A percentile compares a stretch with the other conserved stretches of the same genome.
These are phyloP conservation scores for Forsythia suspensa DNA, from an alignment of 257 asterid genomes.

Conservation along the genomic window DNA sequence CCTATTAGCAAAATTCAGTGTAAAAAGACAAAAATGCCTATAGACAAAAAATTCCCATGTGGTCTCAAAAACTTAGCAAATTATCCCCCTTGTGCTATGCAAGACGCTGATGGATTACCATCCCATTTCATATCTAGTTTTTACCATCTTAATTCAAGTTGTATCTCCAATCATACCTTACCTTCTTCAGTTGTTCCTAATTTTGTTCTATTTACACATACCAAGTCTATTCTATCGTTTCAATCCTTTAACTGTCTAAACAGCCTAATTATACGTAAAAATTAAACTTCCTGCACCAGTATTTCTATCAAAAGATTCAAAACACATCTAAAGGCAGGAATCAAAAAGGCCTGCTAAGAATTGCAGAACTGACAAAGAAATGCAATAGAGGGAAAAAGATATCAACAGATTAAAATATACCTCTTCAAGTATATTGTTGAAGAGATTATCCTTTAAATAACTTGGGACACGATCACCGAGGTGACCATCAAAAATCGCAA, in stretches of 20 bases:
- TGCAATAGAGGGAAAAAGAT: not conserved
- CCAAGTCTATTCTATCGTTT: not conserved
- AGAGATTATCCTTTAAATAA: constrained; percentile 36
- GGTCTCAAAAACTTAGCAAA: not conserved
- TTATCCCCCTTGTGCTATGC: not conserved
- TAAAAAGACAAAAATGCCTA: not conserved
- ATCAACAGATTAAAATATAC: constrained; percentile 16
- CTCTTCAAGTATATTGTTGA: constrained; percentile 36
- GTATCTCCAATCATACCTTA: not conserved
- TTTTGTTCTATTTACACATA: not conserved
- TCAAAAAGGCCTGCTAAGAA: not conserved
- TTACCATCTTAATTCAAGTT: not conserved
- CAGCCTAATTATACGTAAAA: not conserved
- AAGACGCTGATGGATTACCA: not conserved
- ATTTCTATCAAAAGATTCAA: not conserved
- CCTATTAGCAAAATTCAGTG: not conserved
- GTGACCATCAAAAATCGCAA: constrained; percentile 43
- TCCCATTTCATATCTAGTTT: not conserved
- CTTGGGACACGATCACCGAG: constrained; percentile 38
- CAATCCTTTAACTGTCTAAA: not conserved
- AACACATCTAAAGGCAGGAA: not conserved
- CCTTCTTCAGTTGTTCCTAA: not conserved
- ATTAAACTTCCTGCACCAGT: not conserved
- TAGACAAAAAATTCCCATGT: not conserved
- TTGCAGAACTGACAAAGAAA: not conserved